Conservation (phyloP, 73 alveolate genomes). For the Paraurostyla sp. region DNA sequence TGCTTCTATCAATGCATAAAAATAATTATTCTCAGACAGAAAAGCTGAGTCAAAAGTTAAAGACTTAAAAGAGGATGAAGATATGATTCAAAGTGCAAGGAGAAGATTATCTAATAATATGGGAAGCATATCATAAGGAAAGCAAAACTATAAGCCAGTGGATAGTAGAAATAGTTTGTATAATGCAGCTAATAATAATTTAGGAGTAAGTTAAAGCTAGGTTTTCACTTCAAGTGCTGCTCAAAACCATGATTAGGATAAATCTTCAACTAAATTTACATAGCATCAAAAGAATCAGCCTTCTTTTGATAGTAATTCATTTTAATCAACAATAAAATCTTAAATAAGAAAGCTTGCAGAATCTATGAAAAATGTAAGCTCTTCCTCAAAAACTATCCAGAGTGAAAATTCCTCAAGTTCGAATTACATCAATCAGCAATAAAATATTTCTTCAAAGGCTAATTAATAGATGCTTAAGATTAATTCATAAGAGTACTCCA, state of each 20-base stretch:
- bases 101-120: slow-evolving; percentile 5
- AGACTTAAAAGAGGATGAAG: background rate
- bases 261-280: background rate
- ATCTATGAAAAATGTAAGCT: background rate
- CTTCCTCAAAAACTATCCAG: too few species aligned
- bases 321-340: background rate
- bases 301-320: background rate
- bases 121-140: too few species aligned
- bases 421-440: background rate
- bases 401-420: background rate
- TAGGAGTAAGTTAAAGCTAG: slow-evolving; percentile 18
- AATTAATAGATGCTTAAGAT: too few species aligned
- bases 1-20: background rate
- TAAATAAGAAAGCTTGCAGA: slow-evolving; percentile 15
- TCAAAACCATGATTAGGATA: too few species aligned
- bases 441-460: background rate
- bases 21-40: slow-evolving; percentile 10
- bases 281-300: background rate
- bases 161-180: slow-evolving; percentile 8
- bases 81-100: background rate
- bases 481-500: too few species aligned
- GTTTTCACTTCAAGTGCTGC: background rate
- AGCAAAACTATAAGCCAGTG: background rate
- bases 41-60: background rate
- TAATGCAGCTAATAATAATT: background rate